These are phyloP conservation scores for Exidia glandulosa DNA, from an alignment of 768 basidiomycete species.

Conservation along the genomic window DNA sequence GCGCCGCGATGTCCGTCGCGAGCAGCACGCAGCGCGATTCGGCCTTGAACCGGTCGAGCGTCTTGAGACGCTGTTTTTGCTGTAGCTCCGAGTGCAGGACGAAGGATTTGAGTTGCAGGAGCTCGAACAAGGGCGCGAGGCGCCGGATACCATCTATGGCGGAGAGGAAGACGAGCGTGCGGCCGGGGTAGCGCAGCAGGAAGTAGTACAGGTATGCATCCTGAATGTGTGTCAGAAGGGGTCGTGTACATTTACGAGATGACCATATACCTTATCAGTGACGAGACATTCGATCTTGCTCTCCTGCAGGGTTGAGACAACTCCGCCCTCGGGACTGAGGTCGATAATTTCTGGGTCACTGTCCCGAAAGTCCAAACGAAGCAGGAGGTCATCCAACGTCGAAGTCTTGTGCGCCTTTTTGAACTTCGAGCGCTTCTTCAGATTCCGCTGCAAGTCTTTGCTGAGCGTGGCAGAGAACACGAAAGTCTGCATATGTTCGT, in stretches of 20 bases:
- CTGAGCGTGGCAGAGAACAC: conserved; percentile 95
- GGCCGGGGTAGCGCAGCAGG: conserved; percentile 88
- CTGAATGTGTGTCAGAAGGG: conserved; percentile 27
- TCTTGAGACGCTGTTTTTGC: conserved; percentile 90
- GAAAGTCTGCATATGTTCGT: conserved; percentile 66
- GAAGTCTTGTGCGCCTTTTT: conserved; percentile 42
- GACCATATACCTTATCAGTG: conserved; percentile 61
- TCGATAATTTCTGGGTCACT: conserved; percentile 80
- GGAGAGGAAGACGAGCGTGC: conserved; percentile 88
- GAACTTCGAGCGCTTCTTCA: conserved; percentile 45
- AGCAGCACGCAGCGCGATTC: conserved; percentile 69
- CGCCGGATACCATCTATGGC: conserved; percentile 93
- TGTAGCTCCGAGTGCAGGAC: conserved; percentile 91
- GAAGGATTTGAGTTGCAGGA: conserved; percentile 67
- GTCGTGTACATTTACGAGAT: neutral
- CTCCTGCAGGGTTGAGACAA: conserved; percentile 77
- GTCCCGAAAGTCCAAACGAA: conserved; percentile 89
- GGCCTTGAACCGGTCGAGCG: conserved; percentile 88
- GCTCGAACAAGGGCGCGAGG: conserved; percentile 69
- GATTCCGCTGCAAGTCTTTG: conserved; percentile 85
- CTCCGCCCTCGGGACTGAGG: conserved; percentile 75
- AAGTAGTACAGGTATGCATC: conserved; percentile 96
- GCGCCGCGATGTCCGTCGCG: conserved; percentile 93
- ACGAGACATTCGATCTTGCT: conserved; percentile 81
- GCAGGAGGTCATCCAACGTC: conserved; percentile 85